Evolutionary conservation across 2,329 filamentous ascomycete genomes (phyloP), one percentile per base, ranked within the genome.

Genomic region (Conoideocrella luteorostrata): DNA sequence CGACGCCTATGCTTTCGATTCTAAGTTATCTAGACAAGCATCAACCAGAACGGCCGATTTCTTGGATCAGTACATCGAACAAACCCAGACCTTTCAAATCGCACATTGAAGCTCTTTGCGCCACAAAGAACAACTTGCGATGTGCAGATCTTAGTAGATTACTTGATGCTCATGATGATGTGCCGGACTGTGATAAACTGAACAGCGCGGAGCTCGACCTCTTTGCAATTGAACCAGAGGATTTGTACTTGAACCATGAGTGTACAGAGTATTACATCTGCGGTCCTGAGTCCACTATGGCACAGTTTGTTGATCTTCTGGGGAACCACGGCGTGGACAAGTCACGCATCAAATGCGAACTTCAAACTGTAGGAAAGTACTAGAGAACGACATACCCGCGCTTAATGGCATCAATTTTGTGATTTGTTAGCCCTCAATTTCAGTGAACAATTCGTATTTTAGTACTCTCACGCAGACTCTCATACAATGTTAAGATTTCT

Each of bases 1-100:
- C 78, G 15, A 74, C 79, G 0, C 79, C 80, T 1, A 67, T 83
- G 58, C 64, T 80, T 24, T 71, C 78, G 26, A 83, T 84, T 50
- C 64, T 82, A 48, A 77, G 78, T 59, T 71, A 72, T 5, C 60
- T 79, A 28, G 59, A 67, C 13, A 63, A 70, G 40, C 59, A 65
- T 10, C 63, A 69, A 45, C 64, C 67, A 12, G 60, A 62, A 34
- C 68, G 77, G 3, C 70, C 71, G 20, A 58, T 82, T 35, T 74
- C 75, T 30, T 82, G 78, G 69, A 69, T 82, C 44, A 78, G 82
- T 57, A 77, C 75, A 18, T 73, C 75, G 4, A 70, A 72, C 15
- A 66, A 65, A 6, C 63, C 67, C 3, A 64, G 70, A 1, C 75
- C 78, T 1, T 82, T 82, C 55, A 69, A 71, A 43, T 62, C 71